Evolutionary conservation across 805 yeast genomes (phyloP).

Genomic region (Schwanniomyces occidentalis): DNA sequence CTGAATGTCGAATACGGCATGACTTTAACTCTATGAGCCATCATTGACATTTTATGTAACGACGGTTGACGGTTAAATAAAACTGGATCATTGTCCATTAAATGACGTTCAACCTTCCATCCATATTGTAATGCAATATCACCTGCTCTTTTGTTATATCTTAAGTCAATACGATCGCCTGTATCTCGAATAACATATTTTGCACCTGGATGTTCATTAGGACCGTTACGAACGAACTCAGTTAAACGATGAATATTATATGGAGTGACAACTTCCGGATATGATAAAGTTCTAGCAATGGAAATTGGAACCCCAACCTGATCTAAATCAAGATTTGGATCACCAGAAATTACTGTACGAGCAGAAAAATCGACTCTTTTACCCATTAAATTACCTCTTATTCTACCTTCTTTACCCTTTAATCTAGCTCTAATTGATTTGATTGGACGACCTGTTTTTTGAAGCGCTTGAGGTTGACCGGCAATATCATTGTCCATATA

Average conservation of each 20-base stretch:
- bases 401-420: constrained; percentile 99
- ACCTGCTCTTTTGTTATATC: constrained; percentile 97
- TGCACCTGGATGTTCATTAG: constrained; percentile 99
- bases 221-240: constrained; percentile 94
- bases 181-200: constrained; percentile 97
- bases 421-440: constrained; percentile 98
- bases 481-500: constrained; percentile 99
- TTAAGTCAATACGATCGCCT: constrained; percentile 96
- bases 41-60: constrained; percentile 98
- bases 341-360: constrained; percentile 98
- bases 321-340: constrained; percentile 94
- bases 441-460: constrained; percentile 97
- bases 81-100: constrained; percentile 97
- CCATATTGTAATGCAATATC: constrained; percentile 97
- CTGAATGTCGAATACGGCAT: constrained; percentile 99
- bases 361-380: constrained; percentile 99
- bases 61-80: constrained; percentile 99
- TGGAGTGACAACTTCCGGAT: constrained; percentile 98
- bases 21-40: constrained; percentile 97
- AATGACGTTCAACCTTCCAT: constrained; percentile 98
- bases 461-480: constrained; percentile 98
- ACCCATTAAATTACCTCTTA: constrained; percentile 98
- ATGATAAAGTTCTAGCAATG: constrained; percentile 91
- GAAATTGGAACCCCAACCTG: constrained; percentile 99
- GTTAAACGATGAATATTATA: constrained; percentile 93